Evolutionary conservation across 768 basidiomycete species (phyloP), one percentile per base, ranked within the genome.

Genomic region (Mycena rosella): DNA sequence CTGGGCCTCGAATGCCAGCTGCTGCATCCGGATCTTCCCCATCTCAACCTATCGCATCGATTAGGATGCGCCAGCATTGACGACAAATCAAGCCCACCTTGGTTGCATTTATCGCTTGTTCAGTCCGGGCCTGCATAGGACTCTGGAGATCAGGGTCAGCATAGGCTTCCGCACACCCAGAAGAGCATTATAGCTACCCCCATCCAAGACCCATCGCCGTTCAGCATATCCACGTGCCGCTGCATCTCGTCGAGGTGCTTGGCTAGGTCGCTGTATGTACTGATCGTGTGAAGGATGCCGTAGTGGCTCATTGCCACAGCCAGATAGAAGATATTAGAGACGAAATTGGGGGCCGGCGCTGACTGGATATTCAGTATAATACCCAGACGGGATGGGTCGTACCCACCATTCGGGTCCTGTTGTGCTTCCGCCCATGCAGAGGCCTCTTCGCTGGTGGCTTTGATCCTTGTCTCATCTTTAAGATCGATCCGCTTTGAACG

Each of bases 301-400:
- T 95, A 91, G 79, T 99, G 97, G 61, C 93, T 91, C 84, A 92
- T 92, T 0, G 95, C 91, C 53, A 94, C 86, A 10, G 91, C 85
- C 48, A 98, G 85, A 82, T 94, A 98, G 83, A 98, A 99, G 22
- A 98, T 89, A 48, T 98, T 91, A 8, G 97, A 95, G 69, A 98
- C 95, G 79, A 99, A 99, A 76, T 98, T 98, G 3, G 93, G 90
- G 7, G 90, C 76, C 4, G 88, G 76, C n/a, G 86, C 89, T 89
- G 73, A 17, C 57, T 32, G 34, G 48, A 30, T n/a, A 40, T n/a
- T 60, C 36, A 32, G 38, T 27, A 22, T 29, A 44, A 42, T 54
- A 10, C 55, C 38, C 60, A 53, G 11, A 38, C 61, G 13, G 9
- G 27, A 5, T 2, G 4, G 9, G 6, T 11, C 30, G 24, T 17